phyloP scores from a whole-genome alignment of 1,284 basidiomycete genomes.

The Moesziomyces aphidis region DNA sequence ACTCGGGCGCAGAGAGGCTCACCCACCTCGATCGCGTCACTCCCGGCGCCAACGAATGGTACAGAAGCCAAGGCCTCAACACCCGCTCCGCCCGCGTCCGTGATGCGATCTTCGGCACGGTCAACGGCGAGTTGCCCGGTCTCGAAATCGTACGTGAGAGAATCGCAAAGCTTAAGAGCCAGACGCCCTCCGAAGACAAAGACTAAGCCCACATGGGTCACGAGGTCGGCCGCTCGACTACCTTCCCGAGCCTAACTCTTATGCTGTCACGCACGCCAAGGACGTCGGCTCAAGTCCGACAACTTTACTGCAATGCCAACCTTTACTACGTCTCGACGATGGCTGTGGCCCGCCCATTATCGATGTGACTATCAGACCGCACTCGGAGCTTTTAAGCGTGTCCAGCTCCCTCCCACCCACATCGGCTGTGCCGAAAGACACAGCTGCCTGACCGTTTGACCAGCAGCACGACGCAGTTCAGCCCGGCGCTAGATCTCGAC shows the following conservation, averaged over 20 bases:
- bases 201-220: slow-evolving; percentile 2
- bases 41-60: slow-evolving; percentile 49
- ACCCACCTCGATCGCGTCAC: slow-evolving; percentile 39
- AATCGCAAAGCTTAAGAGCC: slow-evolving; percentile 33
- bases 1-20: slow-evolving; percentile 45
- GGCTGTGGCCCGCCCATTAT: not conserved
- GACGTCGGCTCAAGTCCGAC: not conserved
- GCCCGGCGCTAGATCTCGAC: not conserved
- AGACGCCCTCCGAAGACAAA: slow-evolving; percentile 10
- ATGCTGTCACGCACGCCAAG: not conserved
- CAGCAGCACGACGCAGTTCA: too few species aligned
- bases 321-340: not conserved
- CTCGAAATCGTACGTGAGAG: slow-evolving; percentile 65
- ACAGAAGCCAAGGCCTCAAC: slow-evolving; percentile 46
- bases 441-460: not conserved
- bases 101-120: slow-evolving; percentile 66
- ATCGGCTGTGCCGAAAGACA: not conserved
- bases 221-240: not conserved
- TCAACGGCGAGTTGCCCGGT: slow-evolving; percentile 62
- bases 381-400: too few species aligned
- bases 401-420: not conserved
- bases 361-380: not conserved
- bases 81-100: slow-evolving; percentile 57
- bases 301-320: not conserved
- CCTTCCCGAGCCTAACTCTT: not conserved